Evolutionary conservation across 106 monocot species (phyloP), one percentile per base, ranked within the genome.

Genomic region (Phalaenopsis aphrodite): DNA sequence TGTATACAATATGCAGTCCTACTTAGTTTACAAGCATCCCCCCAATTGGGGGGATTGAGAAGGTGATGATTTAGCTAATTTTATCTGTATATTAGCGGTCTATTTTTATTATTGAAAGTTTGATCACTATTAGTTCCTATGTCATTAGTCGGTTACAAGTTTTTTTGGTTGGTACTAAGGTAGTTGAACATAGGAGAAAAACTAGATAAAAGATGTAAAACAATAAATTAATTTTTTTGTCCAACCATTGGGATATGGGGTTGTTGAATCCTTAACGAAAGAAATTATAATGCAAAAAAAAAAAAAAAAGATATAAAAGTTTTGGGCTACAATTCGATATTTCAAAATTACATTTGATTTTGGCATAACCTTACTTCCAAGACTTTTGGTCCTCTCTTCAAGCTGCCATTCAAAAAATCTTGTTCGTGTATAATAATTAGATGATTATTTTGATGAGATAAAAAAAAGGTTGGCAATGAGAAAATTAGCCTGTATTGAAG

Each of bases 331-430:
- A 69, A 38, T 69, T 14, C 38, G 69, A 21, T 69, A 69, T 14
- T 11, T 39, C 38, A 47, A 46, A 2, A 46, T 69, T 79, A 97
- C 97, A 88, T 92, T 97, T 78, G 98, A 92, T 42, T 81, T 94
- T 30, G 82, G 67, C 75, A 93, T 94, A 55, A 91, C 84, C 87
- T 92, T 94, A 84, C 72, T 83, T 48, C 89, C 90, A 75, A 98
- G 91, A 78, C 91, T 92, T 83, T 82, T 64, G 76, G 94, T 89
- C 78, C 94, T 77, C 79, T 98, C 98, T 76, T 98, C 98, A 75
- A 98, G 88, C 38, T 89, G 92, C 67, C 79, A 55, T 79, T 98
- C 98, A 82, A 91, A 91, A 91, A 98, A 98, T 45, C 98, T 94
- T 81, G 98, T 98, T 68, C 98, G 94, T 94, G 55, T 2, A 83